Base-by-base conservation (phyloP, 176 grass and related monocot species). In the Aegilops tauschii region DNA sequence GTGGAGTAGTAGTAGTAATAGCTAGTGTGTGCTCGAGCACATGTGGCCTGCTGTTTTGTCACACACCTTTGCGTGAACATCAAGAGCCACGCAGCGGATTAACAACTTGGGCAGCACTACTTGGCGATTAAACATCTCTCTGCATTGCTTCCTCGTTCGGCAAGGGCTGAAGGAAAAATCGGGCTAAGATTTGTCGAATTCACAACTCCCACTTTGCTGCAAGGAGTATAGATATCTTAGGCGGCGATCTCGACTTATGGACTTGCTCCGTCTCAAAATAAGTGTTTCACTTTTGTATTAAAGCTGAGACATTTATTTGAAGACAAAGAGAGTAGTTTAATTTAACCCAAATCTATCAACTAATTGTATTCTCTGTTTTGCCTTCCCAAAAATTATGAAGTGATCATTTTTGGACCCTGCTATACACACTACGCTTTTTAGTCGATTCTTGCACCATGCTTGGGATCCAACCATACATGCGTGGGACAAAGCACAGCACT, bases 131-230 rank as follows among this genome's bases (percentile, higher is more conserved):
- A 66, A 67, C 59, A 69, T 35, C 12, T 83, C 12, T 49, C 35
- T 20, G 14, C 9, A 0, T 82, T 83, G 89, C 84, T 87, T 87
- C 80, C 65, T 66, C 58, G 84, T 87, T 78, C 85, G 85, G 85
- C 40, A 84, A 75, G 2, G n/a, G 75, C 9, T 1, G 12, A 5
- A 37, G 34, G 73, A 49, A 35, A 25, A 27, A 47, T 74, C 87
- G 65, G 74, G 80, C 44, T 36, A 25, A 75, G 87, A 61, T 71
- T 18, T 83, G 80, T 87, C 84, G 56, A 86, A 21, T 83, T 65
- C 80, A 28, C 65, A 59, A 42, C 83, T 74, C n/a, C 71, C 71
- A 74, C 9, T 62, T 73, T 13, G 6, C 32, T 73, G 80, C 18
- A 52, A 78, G 35, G 77, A 28, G 31, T 13, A n/a, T 47, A 36